Percentiles rank a stretch among this genome's conserved stretches.
Conservation (phyloP, 2,329 filamentous ascomycete genomes). For the Xylariaceae sp. region DNA sequence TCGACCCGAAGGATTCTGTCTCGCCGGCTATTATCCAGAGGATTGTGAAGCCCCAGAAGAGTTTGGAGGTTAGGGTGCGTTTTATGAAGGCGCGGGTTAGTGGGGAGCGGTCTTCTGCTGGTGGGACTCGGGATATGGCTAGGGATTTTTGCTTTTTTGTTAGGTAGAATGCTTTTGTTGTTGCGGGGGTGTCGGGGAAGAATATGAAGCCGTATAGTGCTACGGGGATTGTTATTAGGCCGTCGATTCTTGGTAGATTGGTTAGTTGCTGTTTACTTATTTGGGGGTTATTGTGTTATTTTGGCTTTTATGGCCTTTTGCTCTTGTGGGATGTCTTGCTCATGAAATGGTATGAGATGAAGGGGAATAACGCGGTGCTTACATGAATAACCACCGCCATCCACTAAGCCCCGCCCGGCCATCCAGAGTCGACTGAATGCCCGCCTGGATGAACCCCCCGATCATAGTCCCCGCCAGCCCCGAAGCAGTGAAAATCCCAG, state of each 20-base stretch:
- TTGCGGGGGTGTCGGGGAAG: constrained; percentile 52
- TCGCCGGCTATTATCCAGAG: constrained; percentile 69
- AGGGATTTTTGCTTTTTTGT: constrained; percentile 35
- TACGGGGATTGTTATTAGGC: constrained; percentile 53
- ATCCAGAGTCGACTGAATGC: constrained; percentile 43
- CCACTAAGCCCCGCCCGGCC: constrained; percentile 47
- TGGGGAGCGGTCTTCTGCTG: constrained; percentile 39
- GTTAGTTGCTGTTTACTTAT: constrained; percentile 4
- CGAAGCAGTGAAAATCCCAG: constrained; percentile 57
- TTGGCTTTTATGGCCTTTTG: background rate
- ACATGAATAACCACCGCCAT: constrained; percentile 52
- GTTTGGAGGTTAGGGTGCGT: constrained; percentile 55
- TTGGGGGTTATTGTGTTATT: background rate
- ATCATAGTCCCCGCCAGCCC: constrained; percentile 60
- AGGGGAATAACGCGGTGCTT: constrained; percentile 7
- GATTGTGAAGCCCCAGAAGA: constrained; percentile 62
- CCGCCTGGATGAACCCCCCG: constrained; percentile 58
- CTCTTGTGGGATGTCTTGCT: too few species aligned
- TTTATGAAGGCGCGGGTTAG: constrained; percentile 49
- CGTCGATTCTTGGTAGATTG: constrained; percentile 38
- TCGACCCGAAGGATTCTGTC: constrained; percentile 65
- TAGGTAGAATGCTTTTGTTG: constrained; percentile 48
- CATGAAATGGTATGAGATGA: background rate
- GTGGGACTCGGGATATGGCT: constrained; percentile 40
- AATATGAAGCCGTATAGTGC: constrained; percentile 51